Percentiles rank a stretch among this genome's conserved stretches.
Conservation (phyloP, 176 grass and related monocot genomes). For the Microstegium vimineum region DNA sequence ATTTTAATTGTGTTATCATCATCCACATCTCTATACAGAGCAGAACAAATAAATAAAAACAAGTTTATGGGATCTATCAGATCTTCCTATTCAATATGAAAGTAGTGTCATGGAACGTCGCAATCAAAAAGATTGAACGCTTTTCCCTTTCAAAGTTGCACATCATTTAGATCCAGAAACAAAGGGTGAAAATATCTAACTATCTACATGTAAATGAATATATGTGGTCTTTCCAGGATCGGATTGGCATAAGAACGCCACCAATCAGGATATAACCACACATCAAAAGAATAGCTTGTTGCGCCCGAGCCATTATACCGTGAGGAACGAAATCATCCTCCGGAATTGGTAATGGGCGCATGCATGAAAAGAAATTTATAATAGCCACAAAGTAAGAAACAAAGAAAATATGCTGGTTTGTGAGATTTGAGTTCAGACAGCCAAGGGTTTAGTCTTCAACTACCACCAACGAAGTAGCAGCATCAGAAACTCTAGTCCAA, state of each 20-base stretch:
- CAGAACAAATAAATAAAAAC: neutral
- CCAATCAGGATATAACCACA: slow-evolving; percentile 79
- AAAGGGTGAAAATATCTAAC: neutral
- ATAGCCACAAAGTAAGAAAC: neutral
- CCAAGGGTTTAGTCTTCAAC: slow-evolving; percentile 37
- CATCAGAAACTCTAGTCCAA: slow-evolving; percentile 37
- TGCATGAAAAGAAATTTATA: neutral
- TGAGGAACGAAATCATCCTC: slow-evolving; percentile 42
- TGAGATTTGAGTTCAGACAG: slow-evolving; percentile 32
- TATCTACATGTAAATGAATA: neutral
- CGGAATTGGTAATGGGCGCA: slow-evolving; percentile 69
- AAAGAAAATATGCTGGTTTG: too few species aligned
- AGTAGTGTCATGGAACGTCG: slow-evolving; percentile 30
- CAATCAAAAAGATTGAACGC: neutral
- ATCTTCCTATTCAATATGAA: slow-evolving; percentile 74
- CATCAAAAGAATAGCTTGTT: slow-evolving; percentile 22
- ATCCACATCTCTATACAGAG: slow-evolving; percentile 28
- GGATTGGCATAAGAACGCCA: slow-evolving; percentile 47
- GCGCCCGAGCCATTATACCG: slow-evolving; percentile 69
- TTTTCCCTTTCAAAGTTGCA: slow-evolving; percentile 35
- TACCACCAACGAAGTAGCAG: neutral
- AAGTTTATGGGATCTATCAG: slow-evolving; percentile 28
- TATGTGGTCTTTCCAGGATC: slow-evolving; percentile 70
- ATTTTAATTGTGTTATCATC: slow-evolving; percentile 53
- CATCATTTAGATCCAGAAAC: slow-evolving; percentile 47